Evolutionary conservation across 2,329 filamentous ascomycete genomes (phyloP).

Genomic region (Aspergillus glaucus): DNA sequence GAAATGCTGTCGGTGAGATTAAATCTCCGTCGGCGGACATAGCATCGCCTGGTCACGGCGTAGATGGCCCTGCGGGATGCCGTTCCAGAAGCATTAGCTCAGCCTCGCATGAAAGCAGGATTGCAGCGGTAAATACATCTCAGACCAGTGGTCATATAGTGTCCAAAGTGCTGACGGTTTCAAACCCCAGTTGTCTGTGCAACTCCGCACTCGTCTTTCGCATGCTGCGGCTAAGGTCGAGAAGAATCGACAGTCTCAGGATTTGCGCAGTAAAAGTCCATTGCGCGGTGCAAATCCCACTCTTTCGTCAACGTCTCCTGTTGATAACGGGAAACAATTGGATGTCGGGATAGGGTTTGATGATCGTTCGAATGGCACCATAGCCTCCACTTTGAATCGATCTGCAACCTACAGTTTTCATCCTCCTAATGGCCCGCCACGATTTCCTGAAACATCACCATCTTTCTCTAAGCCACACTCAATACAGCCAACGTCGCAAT

Average conservation of each 20-base stretch:
- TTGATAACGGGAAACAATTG: constrained; percentile 36
- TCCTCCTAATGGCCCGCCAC: constrained; percentile 5
- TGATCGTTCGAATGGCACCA: constrained; percentile 17
- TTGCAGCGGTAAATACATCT: constrained; percentile 62
- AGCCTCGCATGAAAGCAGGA: constrained; percentile 60
- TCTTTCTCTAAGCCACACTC: constrained; percentile 10
- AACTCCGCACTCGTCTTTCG: constrained; percentile 75
- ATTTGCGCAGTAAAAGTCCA: constrained; percentile 71
- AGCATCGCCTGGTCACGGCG: constrained; percentile 23
- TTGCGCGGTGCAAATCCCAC: constrained; percentile 57
- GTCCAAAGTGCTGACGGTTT: constrained; percentile 14
- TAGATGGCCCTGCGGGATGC: constrained; percentile 31
- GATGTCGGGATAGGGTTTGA: constrained; percentile 36
- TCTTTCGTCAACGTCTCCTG: not conserved
- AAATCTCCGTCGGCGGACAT: constrained; percentile 43
- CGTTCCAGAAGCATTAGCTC: constrained; percentile 69
- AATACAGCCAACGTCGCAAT: constrained; percentile 11
- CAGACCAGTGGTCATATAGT: constrained; percentile 8
- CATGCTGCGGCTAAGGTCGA: constrained; percentile 94
- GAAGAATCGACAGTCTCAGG: constrained; percentile 68
- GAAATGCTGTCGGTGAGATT: constrained; percentile 68
- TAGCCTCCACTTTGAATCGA: constrained; percentile 17
- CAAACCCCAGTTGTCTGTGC: constrained; percentile 59
- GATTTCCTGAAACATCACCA: constrained; percentile 7
- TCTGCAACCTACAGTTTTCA: constrained; percentile 9